Conservation (phyloP, 1,139 yeast species). For the Maudiozyma humilis region DNA sequence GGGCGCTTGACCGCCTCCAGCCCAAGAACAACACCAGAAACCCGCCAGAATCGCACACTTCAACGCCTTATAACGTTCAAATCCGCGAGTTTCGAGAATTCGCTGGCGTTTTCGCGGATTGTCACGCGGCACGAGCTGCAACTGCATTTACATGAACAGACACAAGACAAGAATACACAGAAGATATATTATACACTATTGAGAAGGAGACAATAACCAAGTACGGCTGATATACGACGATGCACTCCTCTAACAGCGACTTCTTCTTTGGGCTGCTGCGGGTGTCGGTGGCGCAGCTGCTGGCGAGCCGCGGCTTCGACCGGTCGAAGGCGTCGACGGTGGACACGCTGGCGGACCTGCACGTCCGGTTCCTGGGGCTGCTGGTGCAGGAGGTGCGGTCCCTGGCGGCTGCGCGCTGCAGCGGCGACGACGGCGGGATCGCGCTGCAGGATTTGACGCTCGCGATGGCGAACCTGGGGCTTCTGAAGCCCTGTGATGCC, state of each 20-base stretch:
- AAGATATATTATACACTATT: too few species aligned
- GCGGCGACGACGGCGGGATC: conserved; percentile 36
- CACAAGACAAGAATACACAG: too few species aligned
- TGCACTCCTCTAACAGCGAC: conserved; percentile 29
- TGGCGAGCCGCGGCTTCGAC: conserved; percentile 68
- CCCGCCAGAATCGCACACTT: too few species aligned
- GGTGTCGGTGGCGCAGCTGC: conserved; percentile 56
- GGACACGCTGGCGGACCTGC: conserved; percentile 55
- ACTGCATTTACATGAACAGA: too few species aligned
- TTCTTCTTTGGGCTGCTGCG: conserved; percentile 55
- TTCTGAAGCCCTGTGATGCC: conserved; percentile 42
- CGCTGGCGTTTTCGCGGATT: too few species aligned
- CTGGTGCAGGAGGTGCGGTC: conserved; percentile 37
- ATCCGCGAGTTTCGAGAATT: too few species aligned
- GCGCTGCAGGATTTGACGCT: conserved; percentile 52
- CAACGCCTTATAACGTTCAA: too few species aligned
- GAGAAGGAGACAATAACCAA: too few species aligned
- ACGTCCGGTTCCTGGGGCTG: conserved; percentile 46
- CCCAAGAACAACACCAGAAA: too few species aligned
- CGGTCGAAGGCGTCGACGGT: conserved; percentile 54
- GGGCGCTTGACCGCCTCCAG: too few species aligned
- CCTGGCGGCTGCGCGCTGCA: conserved; percentile 33
- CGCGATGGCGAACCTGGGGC: conserved; percentile 49
- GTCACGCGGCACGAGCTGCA: too few species aligned
- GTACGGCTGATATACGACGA: background rate